These are phyloP conservation scores for Epichloe gansuensis DNA, from an alignment of 2,329 filamentous ascomycete species.

Conservation along the genomic window DNA sequence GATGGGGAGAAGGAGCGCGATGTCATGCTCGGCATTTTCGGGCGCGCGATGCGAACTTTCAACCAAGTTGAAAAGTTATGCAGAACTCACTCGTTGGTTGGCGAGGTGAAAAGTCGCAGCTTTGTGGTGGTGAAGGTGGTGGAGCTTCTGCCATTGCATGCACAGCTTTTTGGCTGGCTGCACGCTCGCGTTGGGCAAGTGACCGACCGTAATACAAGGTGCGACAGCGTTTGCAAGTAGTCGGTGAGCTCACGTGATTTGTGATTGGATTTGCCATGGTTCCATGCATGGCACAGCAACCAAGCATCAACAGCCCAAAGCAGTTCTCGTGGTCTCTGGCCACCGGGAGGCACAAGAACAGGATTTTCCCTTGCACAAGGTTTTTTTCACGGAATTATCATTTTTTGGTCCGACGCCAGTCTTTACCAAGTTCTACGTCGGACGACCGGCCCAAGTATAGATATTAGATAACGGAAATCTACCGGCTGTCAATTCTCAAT, in stretches of 20 bases:
- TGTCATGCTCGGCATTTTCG: conserved; percentile 11
- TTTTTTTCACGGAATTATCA: neutral
- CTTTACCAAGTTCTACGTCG: too few relatives aligned
- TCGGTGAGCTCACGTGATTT: neutral
- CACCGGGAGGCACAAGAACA: too few relatives aligned
- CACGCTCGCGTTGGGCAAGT: neutral
- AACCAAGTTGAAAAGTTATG: neutral
- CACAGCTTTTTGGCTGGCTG: neutral
- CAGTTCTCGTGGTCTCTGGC: neutral
- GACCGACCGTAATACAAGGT: neutral
- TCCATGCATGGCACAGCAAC: neutral
- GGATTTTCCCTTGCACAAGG: neutral
- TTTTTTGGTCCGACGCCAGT: neutral
- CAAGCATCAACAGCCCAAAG: neutral
- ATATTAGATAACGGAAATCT: too few relatives aligned
- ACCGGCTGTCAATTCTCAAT: too few relatives aligned
- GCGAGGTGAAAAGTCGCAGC: neutral
- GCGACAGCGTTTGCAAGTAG: neutral
- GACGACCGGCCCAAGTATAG: too few relatives aligned
- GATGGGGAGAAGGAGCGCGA: conserved; percentile 19
- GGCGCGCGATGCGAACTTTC: neutral
- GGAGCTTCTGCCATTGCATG: neutral
- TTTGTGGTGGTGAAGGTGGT: neutral
- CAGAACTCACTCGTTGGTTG: neutral
- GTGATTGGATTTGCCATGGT: neutral